Base-by-base conservation (phyloP, 1,284 basidiomycete species). In the Apiotrichum gamsii region DNA sequence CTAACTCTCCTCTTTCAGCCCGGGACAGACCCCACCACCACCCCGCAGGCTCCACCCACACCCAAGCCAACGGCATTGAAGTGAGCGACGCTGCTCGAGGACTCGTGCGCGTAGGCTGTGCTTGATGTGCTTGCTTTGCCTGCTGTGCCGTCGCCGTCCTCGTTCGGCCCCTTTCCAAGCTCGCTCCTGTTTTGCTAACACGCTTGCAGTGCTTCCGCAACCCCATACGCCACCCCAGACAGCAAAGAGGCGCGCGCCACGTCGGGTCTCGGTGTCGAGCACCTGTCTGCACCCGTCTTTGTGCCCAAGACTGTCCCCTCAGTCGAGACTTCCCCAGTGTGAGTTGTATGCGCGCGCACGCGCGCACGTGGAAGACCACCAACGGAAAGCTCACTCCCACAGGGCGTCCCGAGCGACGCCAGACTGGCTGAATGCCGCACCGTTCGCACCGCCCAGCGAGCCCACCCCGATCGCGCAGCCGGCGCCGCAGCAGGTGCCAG, bases 211-310 rank as follows among this genome's bases (percentile, higher is more conserved):
- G 42, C 45, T 2, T 23, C 49, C 8, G 52, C 52, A 2, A 38
- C 37, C 10, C 40, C 39, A 4, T 54, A 47, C 21, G 21, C 52
- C 1, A 50, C 48, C 0, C 52, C 52, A 14, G 52, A 54, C 77
- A 84, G 50, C 82, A 87, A 47, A 35, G 59, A 57, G 23, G 10
- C 44, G 14, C 43, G 42, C 13, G 35, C 45, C 14, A 11, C 40
- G 3, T 34, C 43, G 3, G 57, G 58, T 10, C 51, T 58, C 18
- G 54, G 53, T 16, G 61, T 39, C 14, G 64, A 58, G 50, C 59
- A 66, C 40, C 57, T 68, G 8, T 47, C 64, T 62, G 88, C 88
- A 1, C 87, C 88, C 31, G 82, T 90, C 34, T 91, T 91, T 57
- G 82, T 91, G 19, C 88, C 88, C 29, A 89, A 87, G 68, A 72